Percentiles rank a stretch among this genome's conserved stretches.
Evolutionary conservation across 2,329 filamentous ascomycete species (phyloP).

Genomic region (Lithohypha guttulata): DNA sequence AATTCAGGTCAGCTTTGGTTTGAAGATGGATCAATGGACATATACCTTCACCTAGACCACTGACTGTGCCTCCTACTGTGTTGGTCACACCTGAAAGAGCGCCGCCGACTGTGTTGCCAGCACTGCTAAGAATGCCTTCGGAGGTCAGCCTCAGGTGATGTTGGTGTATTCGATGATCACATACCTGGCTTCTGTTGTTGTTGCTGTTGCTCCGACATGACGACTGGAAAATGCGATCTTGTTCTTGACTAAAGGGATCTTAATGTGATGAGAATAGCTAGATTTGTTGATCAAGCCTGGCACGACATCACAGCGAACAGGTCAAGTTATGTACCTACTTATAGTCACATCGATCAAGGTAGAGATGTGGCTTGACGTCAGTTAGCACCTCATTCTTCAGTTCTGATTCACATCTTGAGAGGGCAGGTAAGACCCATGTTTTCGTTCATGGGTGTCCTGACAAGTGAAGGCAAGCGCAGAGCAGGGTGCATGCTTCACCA

Average conservation of each 20-base stretch:
- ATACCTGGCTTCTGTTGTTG: constrained; percentile 5
- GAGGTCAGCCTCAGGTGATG: too few species aligned
- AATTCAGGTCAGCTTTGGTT: not conserved
- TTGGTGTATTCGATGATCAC: too few species aligned
- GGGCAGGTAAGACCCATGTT: not conserved
- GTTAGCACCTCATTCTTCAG: too few species aligned
- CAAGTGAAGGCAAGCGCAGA: too few species aligned
- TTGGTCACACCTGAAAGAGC: constrained; percentile 3
- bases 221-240: not conserved
- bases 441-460: not conserved
- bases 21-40: not conserved
- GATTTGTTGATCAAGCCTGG: too few species aligned
- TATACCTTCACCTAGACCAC: constrained; percentile 1
- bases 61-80: constrained; percentile 8
- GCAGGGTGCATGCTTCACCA: too few species aligned
- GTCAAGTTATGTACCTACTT: too few species aligned
- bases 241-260: not conserved
- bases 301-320: too few species aligned
- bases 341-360: too few species aligned
- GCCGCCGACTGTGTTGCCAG: constrained; percentile 6
- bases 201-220: constrained; percentile 7
- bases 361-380: constrained; percentile 3
- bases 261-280: not conserved
- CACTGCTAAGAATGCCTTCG: not conserved
- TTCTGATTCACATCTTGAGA: not conserved